Conservation (phyloP, 2,329 filamentous ascomycete species). For the Coleophoma cylindrospora region DNA sequence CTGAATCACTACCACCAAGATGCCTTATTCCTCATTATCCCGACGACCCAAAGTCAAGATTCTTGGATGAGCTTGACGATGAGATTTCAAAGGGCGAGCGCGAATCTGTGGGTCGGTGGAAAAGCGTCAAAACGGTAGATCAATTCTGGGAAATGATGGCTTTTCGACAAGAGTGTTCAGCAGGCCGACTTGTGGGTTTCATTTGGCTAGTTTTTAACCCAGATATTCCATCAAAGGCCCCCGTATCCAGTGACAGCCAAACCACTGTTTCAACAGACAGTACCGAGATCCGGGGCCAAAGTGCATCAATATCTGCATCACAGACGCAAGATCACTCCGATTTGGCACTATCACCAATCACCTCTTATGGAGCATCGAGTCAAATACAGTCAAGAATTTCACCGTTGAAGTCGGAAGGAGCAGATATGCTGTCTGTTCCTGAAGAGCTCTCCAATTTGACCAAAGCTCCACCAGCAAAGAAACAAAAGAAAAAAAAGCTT, state of each 20-base stretch:
- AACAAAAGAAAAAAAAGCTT: conserved; percentile 39
- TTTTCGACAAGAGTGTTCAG: conserved; percentile 91
- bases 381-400: conserved; percentile 8
- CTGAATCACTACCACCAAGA: conserved; percentile 65
- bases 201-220: conserved; percentile 78
- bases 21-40: conserved; percentile 88
- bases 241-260: conserved; percentile 8
- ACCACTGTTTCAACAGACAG: not conserved
- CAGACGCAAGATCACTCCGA: conserved; percentile 12
- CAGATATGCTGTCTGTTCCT: not conserved
- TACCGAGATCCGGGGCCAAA: not conserved
- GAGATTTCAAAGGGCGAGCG: conserved; percentile 59
- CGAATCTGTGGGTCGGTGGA: conserved; percentile 67
- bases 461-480: conserved; percentile 29
- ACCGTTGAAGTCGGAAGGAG: conserved; percentile 2
- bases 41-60: conserved; percentile 91
- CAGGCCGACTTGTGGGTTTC: conserved; percentile 87
- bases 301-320: not conserved
- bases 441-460: conserved; percentile 3
- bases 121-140: conserved; percentile 75
- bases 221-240: conserved; percentile 7
- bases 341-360: conserved; percentile 9
- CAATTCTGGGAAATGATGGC: conserved; percentile 99
- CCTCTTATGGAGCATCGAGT: conserved; percentile 17
- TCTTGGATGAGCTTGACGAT: conserved; percentile 82